Percentiles rank a stretch among this genome's conserved stretches.
phyloP scores from a whole-genome alignment of 177 flowering plant genomes.

The Vitis hybrid region DNA sequence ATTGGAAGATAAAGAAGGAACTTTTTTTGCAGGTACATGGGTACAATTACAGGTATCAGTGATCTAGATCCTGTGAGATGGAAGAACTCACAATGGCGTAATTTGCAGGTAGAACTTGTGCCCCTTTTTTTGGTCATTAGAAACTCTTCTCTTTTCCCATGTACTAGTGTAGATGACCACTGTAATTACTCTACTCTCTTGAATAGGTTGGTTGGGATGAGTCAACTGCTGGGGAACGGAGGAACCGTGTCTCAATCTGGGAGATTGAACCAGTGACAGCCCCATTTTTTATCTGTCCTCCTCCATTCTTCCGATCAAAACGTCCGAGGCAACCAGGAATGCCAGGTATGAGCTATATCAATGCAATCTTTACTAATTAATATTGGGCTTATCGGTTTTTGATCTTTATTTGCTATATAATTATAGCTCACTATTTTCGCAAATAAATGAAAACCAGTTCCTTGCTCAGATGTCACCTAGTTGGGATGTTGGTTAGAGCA shows the following conservation, averaged over 20 bases:
- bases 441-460: too few relatives aligned
- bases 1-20: not conserved
- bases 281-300: constrained; percentile 94
- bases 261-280: constrained; percentile 98
- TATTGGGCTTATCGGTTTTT: too few relatives aligned
- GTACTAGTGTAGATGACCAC: not conserved
- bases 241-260: constrained; percentile 93
- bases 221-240: constrained; percentile 89
- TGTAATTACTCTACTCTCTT: constrained; percentile 2
- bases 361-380: not conserved
- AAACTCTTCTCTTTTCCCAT: not conserved
- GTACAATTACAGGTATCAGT: constrained; percentile 88
- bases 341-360: constrained; percentile 54
- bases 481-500: too few relatives aligned
- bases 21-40: constrained; percentile 77
- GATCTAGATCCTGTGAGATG: constrained; percentile 90
- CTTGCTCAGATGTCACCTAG: too few relatives aligned
- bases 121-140: not conserved
- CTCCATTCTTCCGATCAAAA: constrained; percentile 88
- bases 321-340: constrained; percentile 88
- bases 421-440: too few relatives aligned
- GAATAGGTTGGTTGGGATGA: constrained; percentile 98
- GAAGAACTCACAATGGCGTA: constrained; percentile 98
- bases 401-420: too few relatives aligned
- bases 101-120: constrained; percentile 67